Evolutionary conservation across 2,329 filamentous ascomycete species (phyloP), one percentile per base, ranked within the genome.

Genomic region (Blastomyces emzantsi): DNA sequence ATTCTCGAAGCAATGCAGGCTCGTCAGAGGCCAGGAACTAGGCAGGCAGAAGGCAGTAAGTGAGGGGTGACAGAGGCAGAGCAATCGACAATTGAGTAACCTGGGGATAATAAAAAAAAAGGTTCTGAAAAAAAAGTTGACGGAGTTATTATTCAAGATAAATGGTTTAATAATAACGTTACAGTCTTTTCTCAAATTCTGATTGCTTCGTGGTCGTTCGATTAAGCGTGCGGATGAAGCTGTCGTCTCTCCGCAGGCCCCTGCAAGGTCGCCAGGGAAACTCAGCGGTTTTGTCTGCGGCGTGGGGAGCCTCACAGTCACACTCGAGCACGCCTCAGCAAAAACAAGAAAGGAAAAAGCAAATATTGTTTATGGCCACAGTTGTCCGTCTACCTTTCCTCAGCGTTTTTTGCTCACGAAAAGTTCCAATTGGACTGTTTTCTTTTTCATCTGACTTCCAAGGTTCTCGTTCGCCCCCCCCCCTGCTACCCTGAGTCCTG

Each of bases 41-140:
- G 58, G 41, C 58, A 60, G 58, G 41, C 57, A 19, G 13, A 19
- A 30, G 25, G 36, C 41, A 30, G 25, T 33, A 33, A 33, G 41
- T 15, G 43, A 47, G 58, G 58, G 49, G 28, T 17, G 58, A 60
- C 58, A 25, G 43, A n/a, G 25, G 25, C 25, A 60, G 25, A 49
- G 43, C 30, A 60, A 60, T 60, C 58, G 58, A 49, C 33, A 47
- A 60, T 43, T 28, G 43, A 47, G 43, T 47, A 49, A 60, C 58
- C 17, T 59, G 25, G 17, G 25, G 25, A 49, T 30, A n/a, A n/a
- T 9, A 59, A 15, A 9, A 60, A 49, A 49, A 2, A 6, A 36
- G 19, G 8, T 13, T 25, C 22, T 28, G 30, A 49, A 60, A 33
- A n/a, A 36, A 1, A 8, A n/a, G n/a, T 60, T 25, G 28, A 60